Percentiles rank a stretch among this genome's conserved stretches.
Conservation (phyloP, 2,329 filamentous ascomycete genomes). For the Biscogniauxia sp. region DNA sequence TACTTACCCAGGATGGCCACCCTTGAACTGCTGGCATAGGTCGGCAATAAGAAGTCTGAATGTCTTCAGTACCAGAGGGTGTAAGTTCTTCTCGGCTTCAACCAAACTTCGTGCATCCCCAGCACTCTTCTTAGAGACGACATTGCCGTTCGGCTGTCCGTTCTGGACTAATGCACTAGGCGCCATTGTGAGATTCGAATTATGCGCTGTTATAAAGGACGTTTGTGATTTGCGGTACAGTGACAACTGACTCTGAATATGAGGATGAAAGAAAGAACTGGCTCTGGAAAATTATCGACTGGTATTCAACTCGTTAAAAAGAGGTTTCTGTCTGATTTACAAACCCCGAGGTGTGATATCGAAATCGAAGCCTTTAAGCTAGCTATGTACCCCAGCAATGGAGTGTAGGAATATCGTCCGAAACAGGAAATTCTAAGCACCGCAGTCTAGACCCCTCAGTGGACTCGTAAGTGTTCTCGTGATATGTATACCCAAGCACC, state of each 20-base stretch:
- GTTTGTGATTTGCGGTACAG: background rate
- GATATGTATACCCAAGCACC: background rate
- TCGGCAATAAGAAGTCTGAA: constrained; percentile 66
- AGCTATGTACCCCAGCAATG: background rate
- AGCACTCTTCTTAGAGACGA: background rate
- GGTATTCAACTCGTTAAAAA: background rate
- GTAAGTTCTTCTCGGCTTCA: constrained; percentile 1
- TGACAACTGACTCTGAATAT: background rate
- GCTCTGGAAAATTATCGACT: background rate
- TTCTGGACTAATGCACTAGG: background rate
- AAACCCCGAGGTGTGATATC: background rate
- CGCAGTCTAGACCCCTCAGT: background rate
- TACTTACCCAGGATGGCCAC: constrained; percentile 63
- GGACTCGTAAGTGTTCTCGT: background rate
- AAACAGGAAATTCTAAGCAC: background rate
- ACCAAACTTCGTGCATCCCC: constrained; percentile 1
- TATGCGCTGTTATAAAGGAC: background rate
- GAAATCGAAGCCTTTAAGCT: background rate
- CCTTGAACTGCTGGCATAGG: constrained; percentile 67
- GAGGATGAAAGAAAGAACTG: background rate
- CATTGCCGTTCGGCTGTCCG: background rate
- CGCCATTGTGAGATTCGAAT: background rate
- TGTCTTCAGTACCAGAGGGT: constrained; percentile 50
- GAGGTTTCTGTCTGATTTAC: background rate
- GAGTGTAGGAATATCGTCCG: background rate